phyloP scores from a whole-genome alignment of 2,329 filamentous ascomycete species.

The Zelopaecilomyces penicillatus region DNA sequence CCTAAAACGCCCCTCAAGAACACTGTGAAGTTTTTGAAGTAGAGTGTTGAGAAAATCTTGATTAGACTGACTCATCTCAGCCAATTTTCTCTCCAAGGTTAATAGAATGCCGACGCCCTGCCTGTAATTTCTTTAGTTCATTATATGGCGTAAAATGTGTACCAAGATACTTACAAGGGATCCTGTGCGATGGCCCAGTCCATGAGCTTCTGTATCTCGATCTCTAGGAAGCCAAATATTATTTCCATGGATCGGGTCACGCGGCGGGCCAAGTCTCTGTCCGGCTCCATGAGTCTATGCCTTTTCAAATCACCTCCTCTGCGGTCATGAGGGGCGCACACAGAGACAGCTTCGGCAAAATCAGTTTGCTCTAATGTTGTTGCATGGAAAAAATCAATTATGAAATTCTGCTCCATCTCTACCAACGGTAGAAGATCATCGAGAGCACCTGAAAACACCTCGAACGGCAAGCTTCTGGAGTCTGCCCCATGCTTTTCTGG shows the following conservation, averaged over 20 bases:
- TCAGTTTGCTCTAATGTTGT: constrained; percentile 75
- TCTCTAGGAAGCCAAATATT: constrained; percentile 73
- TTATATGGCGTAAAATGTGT: neutral
- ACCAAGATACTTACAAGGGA: constrained; percentile 57
- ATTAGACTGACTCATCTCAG: constrained; percentile 77
- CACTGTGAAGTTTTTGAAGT: constrained; percentile 70
- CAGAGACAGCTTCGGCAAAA: constrained; percentile 71
- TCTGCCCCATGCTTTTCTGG: constrained; percentile 52
- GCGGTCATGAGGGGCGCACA: constrained; percentile 57
- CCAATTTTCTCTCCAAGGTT: constrained; percentile 68
- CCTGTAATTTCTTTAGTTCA: constrained; percentile 31
- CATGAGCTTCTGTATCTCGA: constrained; percentile 68
- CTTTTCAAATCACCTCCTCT: constrained; percentile 63
- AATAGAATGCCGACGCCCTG: constrained; percentile 86
- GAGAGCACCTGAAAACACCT: constrained; percentile 71
- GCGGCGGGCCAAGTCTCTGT: constrained; percentile 74
- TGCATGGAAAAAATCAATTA: constrained; percentile 94
- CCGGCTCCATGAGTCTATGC: constrained; percentile 76
- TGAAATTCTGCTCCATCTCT: constrained; percentile 91
- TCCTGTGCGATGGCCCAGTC: constrained; percentile 78
- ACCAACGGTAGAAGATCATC: constrained; percentile 77
- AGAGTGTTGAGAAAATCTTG: constrained; percentile 82
- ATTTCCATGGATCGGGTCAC: constrained; percentile 85
- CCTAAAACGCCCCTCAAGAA: constrained; percentile 66
- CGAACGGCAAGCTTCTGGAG: constrained; percentile 63